Evolutionary conservation across 129 eudicot genomes (phyloP), one percentile per base, ranked within the genome.

Genomic region (Flaveria sonorensis): DNA sequence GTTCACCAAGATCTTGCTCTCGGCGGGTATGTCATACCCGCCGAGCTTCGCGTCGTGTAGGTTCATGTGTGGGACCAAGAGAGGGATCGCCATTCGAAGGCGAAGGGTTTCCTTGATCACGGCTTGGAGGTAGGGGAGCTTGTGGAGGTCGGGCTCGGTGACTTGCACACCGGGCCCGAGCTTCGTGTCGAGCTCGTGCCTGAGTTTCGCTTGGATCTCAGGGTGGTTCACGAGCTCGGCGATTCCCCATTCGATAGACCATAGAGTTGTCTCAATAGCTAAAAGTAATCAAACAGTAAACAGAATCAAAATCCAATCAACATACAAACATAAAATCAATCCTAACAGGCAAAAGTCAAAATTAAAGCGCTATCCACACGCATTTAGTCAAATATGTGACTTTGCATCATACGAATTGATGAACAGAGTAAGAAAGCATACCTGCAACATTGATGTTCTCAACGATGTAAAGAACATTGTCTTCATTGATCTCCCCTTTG

Each of bases 371-470:
- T 40, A 40, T 40, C 45, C 4, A 4, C 1, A 30, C 10, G 16
- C 56, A 52, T 52, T 52, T 52, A 20, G 59, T 39, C 13, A n/a
- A 30, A 55, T 47, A 12, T 24, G 23, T 69, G 59, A 46, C 36
- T 69, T 21, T 28, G 30, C 24, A 19, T 55, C 16, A 14, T 39
- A 13, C 10, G 20, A 59, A 59, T 3, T 2, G 66, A 60, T 21
- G n/a, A 48, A 7, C 18, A 74, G 68, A 50, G 10, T 32, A 32
- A 4, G 62, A 32, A 26, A 70, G 32, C 68, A 1, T 80, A 93
- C 98, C 98, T 3, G 98, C 98, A 69, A 93, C 96, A 64, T 93
- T 93, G 82, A 93, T 90, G 90, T 93, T 93, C 81, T 93, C 98
- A 72, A 93, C 92, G 16, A 90, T 90, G 89, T 93, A 93, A 70